Base-by-base conservation (phyloP, 192 early-diverging fungal species). In the Gryganskiella cystojenkinii region DNA sequence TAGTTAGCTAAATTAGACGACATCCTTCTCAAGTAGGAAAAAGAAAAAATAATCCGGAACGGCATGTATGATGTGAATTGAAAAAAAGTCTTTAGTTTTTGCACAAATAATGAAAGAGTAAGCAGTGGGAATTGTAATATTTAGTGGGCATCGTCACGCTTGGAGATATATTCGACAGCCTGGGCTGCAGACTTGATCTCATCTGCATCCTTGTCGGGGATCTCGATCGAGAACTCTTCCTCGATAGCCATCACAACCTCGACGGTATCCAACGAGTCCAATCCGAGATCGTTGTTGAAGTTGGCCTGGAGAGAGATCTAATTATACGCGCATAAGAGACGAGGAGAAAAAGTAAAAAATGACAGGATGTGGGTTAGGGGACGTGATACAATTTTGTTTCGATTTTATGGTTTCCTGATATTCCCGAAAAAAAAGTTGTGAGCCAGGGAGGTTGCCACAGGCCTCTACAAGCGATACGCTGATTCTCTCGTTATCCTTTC, bases 191-290 rank as follows among this genome's bases (percentile, higher is more conserved):
- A 95, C 80, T 92, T 86, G 85, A 99, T 98, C 79, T 95, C 91
- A 83, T 99, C 98, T 45, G 96, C 96, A 67, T 95, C 96, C 82
- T 94, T 92, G 76, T 99, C 98, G 54, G 95, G 91, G 74, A 99
- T 93, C 85, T 99, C 98, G 60, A 99, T 91, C 78, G 93, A 95
- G 84, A 99, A 99, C 83, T 99, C 98, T 78, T 99, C 98, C 84
- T 99, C 98, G 67, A 99, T 93, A 61, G 97, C 96, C 96, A 99
- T 98, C 55, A 97, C 96, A 56, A 99, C 95, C 85, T 99, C 98
- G 27, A 99, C 96, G 54, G 95, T 93, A 83, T 98, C 98, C 62
- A 99, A 88, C 79, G 91, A 93, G 83, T 99, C 98, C 55, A 99
- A 84, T 17, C 95, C 95, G 66, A 99, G 92, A 80, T 98, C 98